Percentiles rank a stretch among this genome's conserved stretches.
These are phyloP conservation scores for Lentinus brumalis DNA, from an alignment of 768 basidiomycete genomes.

Conservation along the genomic window DNA sequence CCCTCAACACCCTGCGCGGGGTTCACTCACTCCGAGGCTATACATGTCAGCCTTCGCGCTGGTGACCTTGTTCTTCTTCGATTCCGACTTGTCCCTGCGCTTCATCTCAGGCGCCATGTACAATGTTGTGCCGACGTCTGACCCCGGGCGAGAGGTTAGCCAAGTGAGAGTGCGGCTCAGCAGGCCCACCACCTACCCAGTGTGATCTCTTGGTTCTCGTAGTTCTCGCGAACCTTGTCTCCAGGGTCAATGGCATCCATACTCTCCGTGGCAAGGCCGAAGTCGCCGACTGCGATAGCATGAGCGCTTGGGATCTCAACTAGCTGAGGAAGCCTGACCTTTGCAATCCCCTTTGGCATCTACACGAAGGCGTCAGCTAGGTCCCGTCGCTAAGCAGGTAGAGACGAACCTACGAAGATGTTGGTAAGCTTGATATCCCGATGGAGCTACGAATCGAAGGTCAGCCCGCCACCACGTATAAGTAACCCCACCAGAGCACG, in stretches of 20 bases:
- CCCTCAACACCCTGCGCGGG: no score
- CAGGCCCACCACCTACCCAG: constrained; percentile 46
- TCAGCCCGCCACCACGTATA: no score
- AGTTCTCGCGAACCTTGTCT: constrained; percentile 50
- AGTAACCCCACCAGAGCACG: constrained; percentile 8
- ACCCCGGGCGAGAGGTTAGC: no score
- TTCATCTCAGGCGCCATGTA: constrained; percentile 95
- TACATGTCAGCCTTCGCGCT: constrained; percentile 94
- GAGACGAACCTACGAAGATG: constrained; percentile 82
- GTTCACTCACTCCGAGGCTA: constrained; percentile 74
- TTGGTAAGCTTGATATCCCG: constrained; percentile 92
- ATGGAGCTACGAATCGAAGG: constrained; percentile 50
- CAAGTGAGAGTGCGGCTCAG: no score
- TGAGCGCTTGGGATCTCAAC: not conserved
- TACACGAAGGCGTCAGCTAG: constrained; percentile 28
- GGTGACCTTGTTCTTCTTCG: constrained; percentile 36
- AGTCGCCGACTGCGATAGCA: constrained; percentile 74
- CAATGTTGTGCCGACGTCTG: constrained; percentile 86
- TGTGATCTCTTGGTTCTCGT: constrained; percentile 70
- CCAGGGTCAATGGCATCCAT: constrained; percentile 78
- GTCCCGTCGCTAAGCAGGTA: not conserved
- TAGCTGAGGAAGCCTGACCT: constrained; percentile 40
- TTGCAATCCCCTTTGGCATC: constrained; percentile 85
- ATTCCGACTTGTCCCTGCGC: constrained; percentile 35
- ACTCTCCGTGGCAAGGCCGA: constrained; percentile 86